Percentiles rank a stretch among this genome's conserved stretches.
Evolutionary conservation across 768 basidiomycete species (phyloP).

Genomic region (Kondoa malvinella): DNA sequence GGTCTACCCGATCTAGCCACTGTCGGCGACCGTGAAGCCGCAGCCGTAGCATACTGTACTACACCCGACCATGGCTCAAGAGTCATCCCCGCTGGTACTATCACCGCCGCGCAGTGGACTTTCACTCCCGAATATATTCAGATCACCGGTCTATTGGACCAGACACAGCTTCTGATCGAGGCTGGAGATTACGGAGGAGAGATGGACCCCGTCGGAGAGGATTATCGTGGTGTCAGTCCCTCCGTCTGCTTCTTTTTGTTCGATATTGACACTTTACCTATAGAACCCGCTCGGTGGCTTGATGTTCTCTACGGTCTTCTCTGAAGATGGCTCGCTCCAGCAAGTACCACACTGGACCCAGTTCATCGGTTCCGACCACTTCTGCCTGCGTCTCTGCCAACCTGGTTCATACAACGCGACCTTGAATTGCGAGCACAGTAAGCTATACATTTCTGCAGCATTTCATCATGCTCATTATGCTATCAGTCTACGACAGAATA

Average conservation of each 20-base stretch:
- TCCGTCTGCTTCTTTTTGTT: no score
- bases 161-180: conserved; percentile 51
- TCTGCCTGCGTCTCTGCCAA: conserved; percentile 28
- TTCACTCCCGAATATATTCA: conserved; percentile 29
- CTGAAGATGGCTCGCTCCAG: conserved; percentile 34
- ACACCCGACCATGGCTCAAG: conserved; percentile 33
- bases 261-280: no score
- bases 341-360: conserved; percentile 54
- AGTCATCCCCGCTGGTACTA: conserved; percentile 24
- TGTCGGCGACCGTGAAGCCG: conserved; percentile 48
- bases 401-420: conserved; percentile 13
- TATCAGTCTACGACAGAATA: conserved; percentile 41
- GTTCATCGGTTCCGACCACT: conserved; percentile 27
- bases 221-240: conserved; percentile 35
- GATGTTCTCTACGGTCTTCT: conserved; percentile 55
- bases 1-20: conserved; percentile 20
- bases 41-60: conserved; percentile 59
- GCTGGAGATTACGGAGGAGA: conserved; percentile 47
- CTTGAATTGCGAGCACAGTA: background rate
- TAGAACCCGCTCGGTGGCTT: conserved; percentile 46
- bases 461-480: no score
- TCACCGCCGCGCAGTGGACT: conserved; percentile 27
- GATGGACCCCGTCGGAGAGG: conserved; percentile 49
- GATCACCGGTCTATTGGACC: conserved; percentile 37
- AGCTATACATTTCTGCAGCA: conserved; percentile 8